Evolutionary conservation across 2,329 filamentous ascomycete genomes (phyloP).

Genomic region (Neonectria punicea): DNA sequence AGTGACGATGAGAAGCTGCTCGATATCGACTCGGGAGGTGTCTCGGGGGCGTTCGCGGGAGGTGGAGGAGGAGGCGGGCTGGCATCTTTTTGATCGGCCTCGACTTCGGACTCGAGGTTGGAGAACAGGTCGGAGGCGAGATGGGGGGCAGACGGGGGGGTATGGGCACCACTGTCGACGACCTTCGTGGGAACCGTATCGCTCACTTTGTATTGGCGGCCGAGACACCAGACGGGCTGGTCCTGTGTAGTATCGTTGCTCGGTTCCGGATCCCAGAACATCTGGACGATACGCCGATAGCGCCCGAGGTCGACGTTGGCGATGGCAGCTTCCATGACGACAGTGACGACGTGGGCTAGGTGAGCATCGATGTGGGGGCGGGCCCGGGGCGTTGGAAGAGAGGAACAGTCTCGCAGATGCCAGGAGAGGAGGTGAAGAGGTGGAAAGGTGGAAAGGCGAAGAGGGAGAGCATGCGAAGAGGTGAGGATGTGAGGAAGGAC

Average conservation of each 20-base stretch:
- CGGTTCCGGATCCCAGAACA: constrained; percentile 92
- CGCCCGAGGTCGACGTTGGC: constrained; percentile 78
- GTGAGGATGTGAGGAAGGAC: background rate
- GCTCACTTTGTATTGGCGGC: constrained; percentile 60
- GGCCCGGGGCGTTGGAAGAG: constrained; percentile 4
- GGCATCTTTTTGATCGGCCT: constrained; percentile 28
- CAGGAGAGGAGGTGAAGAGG: constrained; percentile 1
- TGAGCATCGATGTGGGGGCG: constrained; percentile 23
- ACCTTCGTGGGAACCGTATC: constrained; percentile 28
- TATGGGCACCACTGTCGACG: constrained; percentile 32
- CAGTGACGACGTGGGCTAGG: constrained; percentile 19
- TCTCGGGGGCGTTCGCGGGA: constrained; percentile 51
- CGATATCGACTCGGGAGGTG: constrained; percentile 59
- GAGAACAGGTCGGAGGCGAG: constrained; percentile 13
- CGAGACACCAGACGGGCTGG: constrained; percentile 86
- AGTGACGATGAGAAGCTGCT: constrained; percentile 64
- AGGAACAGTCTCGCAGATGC: background rate
- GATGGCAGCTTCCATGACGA: constrained; percentile 50
- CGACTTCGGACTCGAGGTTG: background rate
- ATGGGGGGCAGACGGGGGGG: constrained; percentile 33
- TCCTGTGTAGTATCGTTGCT: constrained; percentile 77
- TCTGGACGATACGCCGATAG: constrained; percentile 83
- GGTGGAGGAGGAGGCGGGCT: constrained; percentile 33
- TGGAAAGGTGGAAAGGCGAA: background rate
- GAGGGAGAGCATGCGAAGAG: constrained; percentile 3